phyloP scores from a whole-genome alignment of 768 basidiomycete species.

The Phanerodontia chrysosporium region DNA sequence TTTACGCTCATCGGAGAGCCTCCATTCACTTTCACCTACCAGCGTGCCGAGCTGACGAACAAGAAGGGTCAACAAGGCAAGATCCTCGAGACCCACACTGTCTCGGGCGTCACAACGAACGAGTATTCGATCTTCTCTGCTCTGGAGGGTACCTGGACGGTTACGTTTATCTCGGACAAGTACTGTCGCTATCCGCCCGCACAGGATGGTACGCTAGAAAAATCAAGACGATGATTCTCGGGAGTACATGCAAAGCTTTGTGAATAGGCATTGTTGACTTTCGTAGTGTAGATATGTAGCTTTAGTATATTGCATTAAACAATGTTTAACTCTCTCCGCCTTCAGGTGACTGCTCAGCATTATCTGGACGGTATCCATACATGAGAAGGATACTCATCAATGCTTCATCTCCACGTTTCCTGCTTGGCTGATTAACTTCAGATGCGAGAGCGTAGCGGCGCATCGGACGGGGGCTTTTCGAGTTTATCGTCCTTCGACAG shows the following conservation, averaged over 20 bases:
- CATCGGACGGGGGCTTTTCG: neutral
- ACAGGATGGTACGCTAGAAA: slow-evolving; percentile 43
- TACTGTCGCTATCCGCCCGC: slow-evolving; percentile 86
- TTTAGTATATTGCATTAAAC: slow-evolving; percentile 2
- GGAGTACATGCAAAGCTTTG: neutral
- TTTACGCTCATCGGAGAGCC: slow-evolving; percentile 89
- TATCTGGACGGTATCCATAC: neutral
- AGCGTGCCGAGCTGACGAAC: slow-evolving; percentile 66
- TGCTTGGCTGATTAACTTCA: neutral
- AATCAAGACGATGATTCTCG: slow-evolving; percentile 19
- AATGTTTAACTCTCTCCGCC: neutral
- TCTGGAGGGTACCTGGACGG: slow-evolving; percentile 89
- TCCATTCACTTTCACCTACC: slow-evolving; percentile 95
- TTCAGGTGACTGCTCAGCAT: neutral
- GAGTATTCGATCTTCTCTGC: slow-evolving; percentile 92
- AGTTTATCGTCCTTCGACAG: neutral
- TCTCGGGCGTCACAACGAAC: slow-evolving; percentile 67
- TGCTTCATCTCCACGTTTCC: neutral
- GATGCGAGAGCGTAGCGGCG: slow-evolving; percentile 2
- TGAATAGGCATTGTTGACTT: neutral
- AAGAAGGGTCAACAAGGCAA: slow-evolving; percentile 72
- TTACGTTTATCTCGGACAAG: slow-evolving; percentile 86
- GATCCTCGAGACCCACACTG: slow-evolving; percentile 89
- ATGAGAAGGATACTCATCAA: neutral
- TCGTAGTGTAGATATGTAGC: slow-evolving; percentile 8